These are phyloP conservation scores for Talaromyces proteolyticus DNA, from an alignment of 495 filamentous ascomycete species.

Conservation along the genomic window DNA sequence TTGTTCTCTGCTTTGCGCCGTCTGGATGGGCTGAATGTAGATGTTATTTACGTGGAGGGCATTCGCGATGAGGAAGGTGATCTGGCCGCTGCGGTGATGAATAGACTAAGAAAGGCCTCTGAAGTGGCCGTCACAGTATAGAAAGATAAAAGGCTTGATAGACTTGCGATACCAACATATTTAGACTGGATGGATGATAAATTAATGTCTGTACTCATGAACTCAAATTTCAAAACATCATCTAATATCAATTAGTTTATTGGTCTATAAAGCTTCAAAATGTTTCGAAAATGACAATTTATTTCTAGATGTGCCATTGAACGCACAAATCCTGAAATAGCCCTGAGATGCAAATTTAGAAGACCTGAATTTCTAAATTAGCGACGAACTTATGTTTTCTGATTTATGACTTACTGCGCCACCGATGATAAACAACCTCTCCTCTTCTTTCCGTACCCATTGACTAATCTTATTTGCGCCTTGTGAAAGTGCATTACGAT, in stretches of 20 bases:
- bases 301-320: no score
- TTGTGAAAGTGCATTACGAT: constrained; percentile 72
- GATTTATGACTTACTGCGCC: constrained; percentile 57
- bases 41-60: constrained; percentile 89
- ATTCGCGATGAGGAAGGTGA: constrained; percentile 68
- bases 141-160: neutral
- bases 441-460: constrained; percentile 88
- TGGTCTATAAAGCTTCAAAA: no score
- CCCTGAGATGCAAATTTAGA: no score
- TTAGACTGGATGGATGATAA: neutral
- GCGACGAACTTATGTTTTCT: neutral
- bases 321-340: no score
- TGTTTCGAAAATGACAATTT: no score
- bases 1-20: constrained; percentile 84
- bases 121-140: constrained; percentile 36
- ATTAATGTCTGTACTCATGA: no score
- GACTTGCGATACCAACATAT: neutral
- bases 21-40: constrained; percentile 71
- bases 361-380: neutral
- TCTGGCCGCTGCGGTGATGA: constrained; percentile 94
- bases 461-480: constrained; percentile 80
- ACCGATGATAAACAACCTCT: constrained; percentile 90
- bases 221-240: no score
- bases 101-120: constrained; percentile 85
- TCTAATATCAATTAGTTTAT: no score